Base-by-base conservation (phyloP, 306 rosid species). In the Corylus heterophylla region DNA sequence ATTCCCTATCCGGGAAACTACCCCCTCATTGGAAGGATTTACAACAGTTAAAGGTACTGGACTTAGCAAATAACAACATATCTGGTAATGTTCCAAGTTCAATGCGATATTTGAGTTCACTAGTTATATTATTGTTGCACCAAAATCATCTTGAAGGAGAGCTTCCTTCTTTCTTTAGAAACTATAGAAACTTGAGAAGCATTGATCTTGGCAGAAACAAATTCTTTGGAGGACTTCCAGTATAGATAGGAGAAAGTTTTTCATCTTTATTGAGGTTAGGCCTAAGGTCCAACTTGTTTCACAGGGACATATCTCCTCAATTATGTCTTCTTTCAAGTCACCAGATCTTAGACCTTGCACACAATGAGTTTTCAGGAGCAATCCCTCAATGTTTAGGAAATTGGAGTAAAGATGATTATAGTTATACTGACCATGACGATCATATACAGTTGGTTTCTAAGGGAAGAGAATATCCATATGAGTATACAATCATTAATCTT, bases 401-500 rank as follows among this genome's bases (percentile, higher is more conserved):
- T 7, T 7, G 45, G 56, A 47, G 22, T 14, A 9, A 14, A 0
- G 4, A 12, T 17, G 10, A 2, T 35, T 35, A 48, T 12, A 0
- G 0, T 1, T 10, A 10, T 9, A 0, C 0, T 10, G 3, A 0
- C 51, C 0, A 2, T 51, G 9, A 0, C 2, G 2, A 7, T 2
- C 11, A 20, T 3, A 13, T 52, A 1, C 18, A 3, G 45, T 14
- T 9, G 0, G 20, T 54, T 39, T 25, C 17, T 2, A 2, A 27
- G 55, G 47, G 22, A 35, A 37, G 8, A 17, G 37, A 54, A 54
- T 18, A 73, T 37, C 5, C 2, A 3, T 7, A 12, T 35, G 4
- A 10, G 8, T 1, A 11, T 9, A 11, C 12, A 4, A 54, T 0
- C 0, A 7, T 80, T 9, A 7, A 50, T 54, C 58, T 52, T 17